phyloP scores from a whole-genome alignment of 805 yeast genomes.

The Candida parachauliodes region DNA sequence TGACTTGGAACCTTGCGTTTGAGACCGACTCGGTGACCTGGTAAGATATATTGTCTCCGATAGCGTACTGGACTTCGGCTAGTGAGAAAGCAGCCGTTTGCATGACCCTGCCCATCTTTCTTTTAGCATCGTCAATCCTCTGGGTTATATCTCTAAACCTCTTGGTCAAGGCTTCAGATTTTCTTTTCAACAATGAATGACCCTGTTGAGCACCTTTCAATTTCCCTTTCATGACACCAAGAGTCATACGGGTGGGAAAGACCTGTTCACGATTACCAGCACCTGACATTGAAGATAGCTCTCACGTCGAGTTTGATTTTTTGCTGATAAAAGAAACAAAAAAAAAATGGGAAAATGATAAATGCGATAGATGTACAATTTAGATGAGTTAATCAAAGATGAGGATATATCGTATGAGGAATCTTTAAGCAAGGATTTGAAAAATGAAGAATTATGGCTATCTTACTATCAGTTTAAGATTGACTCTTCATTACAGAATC shows the following conservation, averaged over 20 bases:
- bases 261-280: constrained; percentile 88
- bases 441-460: constrained; percentile 41
- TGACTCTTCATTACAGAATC: constrained; percentile 22
- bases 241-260: constrained; percentile 96
- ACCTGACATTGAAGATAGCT: constrained; percentile 56
- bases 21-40: constrained; percentile 95
- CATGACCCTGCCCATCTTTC: constrained; percentile 98
- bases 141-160: constrained; percentile 94
- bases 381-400: constrained; percentile 14
- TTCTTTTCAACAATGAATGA: constrained; percentile 86
- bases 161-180: constrained; percentile 94
- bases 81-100: constrained; percentile 96
- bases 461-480: constrained; percentile 38
- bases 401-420: constrained; percentile 36
- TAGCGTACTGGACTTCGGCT: constrained; percentile 96
- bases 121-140: constrained; percentile 90
- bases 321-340: too few relatives aligned
- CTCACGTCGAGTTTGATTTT: too few relatives aligned
- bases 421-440: constrained; percentile 29
- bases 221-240: constrained; percentile 90
- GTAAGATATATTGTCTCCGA: constrained; percentile 92
- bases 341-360: too few relatives aligned
- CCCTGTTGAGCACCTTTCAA: constrained; percentile 98
- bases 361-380: constrained; percentile 1
- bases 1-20: constrained; percentile 84